phyloP scores from a whole-genome alignment of 257 asterid species.

The Salvia splendens region DNA sequence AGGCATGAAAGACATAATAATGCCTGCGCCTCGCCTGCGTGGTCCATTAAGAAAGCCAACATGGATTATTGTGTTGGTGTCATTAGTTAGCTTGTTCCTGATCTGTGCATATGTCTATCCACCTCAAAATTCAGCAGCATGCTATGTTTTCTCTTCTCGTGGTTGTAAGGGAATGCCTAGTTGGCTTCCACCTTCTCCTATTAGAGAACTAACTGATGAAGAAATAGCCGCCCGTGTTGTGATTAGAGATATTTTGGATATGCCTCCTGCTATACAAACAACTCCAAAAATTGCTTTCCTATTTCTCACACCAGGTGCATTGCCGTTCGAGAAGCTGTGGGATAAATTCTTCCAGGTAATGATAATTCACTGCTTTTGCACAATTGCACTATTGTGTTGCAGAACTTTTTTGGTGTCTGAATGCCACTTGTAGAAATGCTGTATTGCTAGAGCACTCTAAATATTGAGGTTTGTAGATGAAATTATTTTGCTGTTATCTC shows the following conservation, averaged over 20 bases:
- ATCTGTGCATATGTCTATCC: constrained; percentile 90
- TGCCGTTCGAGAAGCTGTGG: constrained; percentile 98
- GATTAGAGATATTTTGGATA: constrained; percentile 72
- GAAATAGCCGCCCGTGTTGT: constrained; percentile 91
- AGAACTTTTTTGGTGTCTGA: not conserved
- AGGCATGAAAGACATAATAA: constrained; percentile 78
- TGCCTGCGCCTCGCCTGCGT: constrained; percentile 84
- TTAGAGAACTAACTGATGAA: constrained; percentile 78
- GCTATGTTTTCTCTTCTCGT: constrained; percentile 75
- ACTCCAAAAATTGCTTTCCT: constrained; percentile 86
- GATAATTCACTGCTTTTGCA: constrained; percentile 17
- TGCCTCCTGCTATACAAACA: constrained; percentile 48
- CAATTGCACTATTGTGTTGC: not conserved
- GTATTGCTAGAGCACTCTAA: not conserved
- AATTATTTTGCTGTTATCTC: constrained; percentile 2
- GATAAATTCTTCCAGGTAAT: constrained; percentile 91
- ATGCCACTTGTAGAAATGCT: constrained; percentile 23
- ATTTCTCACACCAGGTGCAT: constrained; percentile 91
- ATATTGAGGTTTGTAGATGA: not conserved
- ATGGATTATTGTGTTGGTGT: constrained; percentile 87
- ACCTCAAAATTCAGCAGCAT: constrained; percentile 77
- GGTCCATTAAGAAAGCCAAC: constrained; percentile 84
- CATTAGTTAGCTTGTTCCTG: constrained; percentile 83
- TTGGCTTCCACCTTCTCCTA: constrained; percentile 86
- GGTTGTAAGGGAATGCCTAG: constrained; percentile 71